These are phyloP conservation scores for Cutaneotrichosporon dermatis DNA, from an alignment of 1,284 basidiomycete genomes.

Conservation along the genomic window DNA sequence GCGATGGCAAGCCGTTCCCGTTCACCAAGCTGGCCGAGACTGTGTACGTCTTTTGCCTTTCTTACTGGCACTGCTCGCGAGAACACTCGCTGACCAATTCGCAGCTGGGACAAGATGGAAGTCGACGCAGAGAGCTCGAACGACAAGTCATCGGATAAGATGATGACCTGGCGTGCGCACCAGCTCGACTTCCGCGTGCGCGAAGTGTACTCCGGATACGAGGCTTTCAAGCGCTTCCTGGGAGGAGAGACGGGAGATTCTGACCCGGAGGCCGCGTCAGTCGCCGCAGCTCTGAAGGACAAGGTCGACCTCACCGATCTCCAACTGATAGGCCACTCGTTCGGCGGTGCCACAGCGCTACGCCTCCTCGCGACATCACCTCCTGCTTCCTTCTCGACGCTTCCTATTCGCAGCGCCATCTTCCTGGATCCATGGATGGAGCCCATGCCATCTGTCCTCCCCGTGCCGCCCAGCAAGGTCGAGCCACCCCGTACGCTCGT, in stretches of 20 bases:
- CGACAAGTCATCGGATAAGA: not conserved
- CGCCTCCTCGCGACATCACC: slow-evolving; percentile 3
- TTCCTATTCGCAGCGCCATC: slow-evolving; percentile 57
- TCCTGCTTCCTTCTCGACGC: slow-evolving; percentile 34
- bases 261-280: slow-evolving; percentile 18
- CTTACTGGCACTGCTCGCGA: no score
- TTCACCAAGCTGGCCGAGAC: not conserved
- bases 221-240: slow-evolving; percentile 35
- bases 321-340: slow-evolving; percentile 64
- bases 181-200: slow-evolving; percentile 63
- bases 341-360: slow-evolving; percentile 53
- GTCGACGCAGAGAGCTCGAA: not conserved
- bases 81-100: no score
- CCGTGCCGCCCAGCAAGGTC: not conserved
- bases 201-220: slow-evolving; percentile 61
- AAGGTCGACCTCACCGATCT: slow-evolving; percentile 50
- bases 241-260: not conserved
- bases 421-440: slow-evolving; percentile 75
- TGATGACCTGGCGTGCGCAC: slow-evolving; percentile 55
- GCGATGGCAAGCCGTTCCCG: not conserved
- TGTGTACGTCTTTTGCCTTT: not conserved
- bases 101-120: not conserved
- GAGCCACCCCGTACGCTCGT: slow-evolving; percentile 52
- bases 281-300: slow-evolving; percentile 32
- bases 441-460: slow-evolving; percentile 50